Base-by-base conservation (phyloP, 768 basidiomycete genomes). In the Neoboletus brunneissimus region DNA sequence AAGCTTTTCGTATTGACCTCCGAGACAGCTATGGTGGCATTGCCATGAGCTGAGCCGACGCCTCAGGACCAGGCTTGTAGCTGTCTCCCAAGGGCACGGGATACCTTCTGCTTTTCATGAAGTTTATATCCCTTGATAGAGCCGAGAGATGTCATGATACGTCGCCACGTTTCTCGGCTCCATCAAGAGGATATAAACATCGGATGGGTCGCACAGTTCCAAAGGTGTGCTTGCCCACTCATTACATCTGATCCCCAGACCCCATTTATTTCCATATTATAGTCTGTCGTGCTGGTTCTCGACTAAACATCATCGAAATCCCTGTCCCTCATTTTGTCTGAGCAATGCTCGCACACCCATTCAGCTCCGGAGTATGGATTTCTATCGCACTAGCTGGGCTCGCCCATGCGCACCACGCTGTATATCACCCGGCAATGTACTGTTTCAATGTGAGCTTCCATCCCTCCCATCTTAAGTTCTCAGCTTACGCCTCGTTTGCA, bases 311-410 rank as follows among this genome's bases (percentile, higher is more conserved):
- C 42, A 15, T 41, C 43, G 13, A 45, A 8, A 18, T 35, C 31
- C 22, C 32, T 25, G 13, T 42, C 45, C 34, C n/a, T 56, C 32
- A 10, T 46, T 49, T 40, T 18, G 10, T 50, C 25, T 5, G 1
- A 54, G 10, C 32, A 29, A 60, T 66, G 55, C 27, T 20, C 18
- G 4, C 23, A 4, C 51, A 18, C 52, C 5, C 53, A n/a, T 34
- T 34, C 42, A 41, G 8, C 7, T 7, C 22, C 3, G n/a, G 41
- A 23, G 20, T 41, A 46, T 64, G 54, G 64, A 29, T 25, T 18
- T 45, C 55, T 38, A 27, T 65, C 5, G 45, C 53, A 41, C 38
- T 65, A 10, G 61, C 57, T 41, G 34, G 53, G 35, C 48, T 66
- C 12, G 53, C 45, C 6, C 22, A 40, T 35, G 64, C 55, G 3